Percentiles rank a stretch among this genome's conserved stretches.
Conservation (phyloP, 2,329 filamentous ascomycete genomes). For the Lachnellula willkommii region DNA sequence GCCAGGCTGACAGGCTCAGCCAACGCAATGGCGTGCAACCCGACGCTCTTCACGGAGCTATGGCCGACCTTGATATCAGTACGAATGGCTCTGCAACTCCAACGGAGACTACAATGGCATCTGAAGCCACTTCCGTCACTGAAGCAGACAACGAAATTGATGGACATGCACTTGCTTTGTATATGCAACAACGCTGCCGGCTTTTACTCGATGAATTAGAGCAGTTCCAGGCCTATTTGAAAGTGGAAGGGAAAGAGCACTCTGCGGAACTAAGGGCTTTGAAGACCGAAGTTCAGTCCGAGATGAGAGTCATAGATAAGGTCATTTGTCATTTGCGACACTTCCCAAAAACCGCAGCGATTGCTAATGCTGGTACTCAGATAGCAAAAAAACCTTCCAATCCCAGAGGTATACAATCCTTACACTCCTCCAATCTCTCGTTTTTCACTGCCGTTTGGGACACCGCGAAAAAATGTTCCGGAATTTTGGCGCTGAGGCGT, state of each 20-base stretch:
- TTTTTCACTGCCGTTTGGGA: slow-evolving; percentile 62
- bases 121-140: background rate
- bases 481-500: slow-evolving; percentile 53
- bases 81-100: background rate
- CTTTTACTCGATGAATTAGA: slow-evolving; percentile 41
- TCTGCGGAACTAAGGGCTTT: slow-evolving; percentile 46
- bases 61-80: background rate
- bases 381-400: slow-evolving; percentile 21
- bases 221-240: slow-evolving; percentile 38
- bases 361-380: slow-evolving; percentile 15
- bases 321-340: slow-evolving; percentile 30
- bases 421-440: slow-evolving; percentile 60
- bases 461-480: slow-evolving; percentile 51
- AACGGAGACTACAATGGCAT: background rate
- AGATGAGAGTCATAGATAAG: slow-evolving; percentile 43
- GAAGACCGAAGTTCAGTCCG: slow-evolving; percentile 41
- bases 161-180: slow-evolving; percentile 14
- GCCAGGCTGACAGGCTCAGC: background rate
- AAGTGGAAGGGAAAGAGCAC: slow-evolving; percentile 39
- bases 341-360: background rate
- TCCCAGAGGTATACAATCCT: slow-evolving; percentile 44
- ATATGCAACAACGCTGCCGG: slow-evolving; percentile 30
- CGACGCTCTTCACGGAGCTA: background rate
- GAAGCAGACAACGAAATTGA: background rate
- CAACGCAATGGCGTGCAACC: background rate